A percentile compares a stretch with the other conserved stretches of the same genome.
phyloP scores from a whole-genome alignment of 2,329 filamentous ascomycete genomes.

The Colletotrichum phormii region DNA sequence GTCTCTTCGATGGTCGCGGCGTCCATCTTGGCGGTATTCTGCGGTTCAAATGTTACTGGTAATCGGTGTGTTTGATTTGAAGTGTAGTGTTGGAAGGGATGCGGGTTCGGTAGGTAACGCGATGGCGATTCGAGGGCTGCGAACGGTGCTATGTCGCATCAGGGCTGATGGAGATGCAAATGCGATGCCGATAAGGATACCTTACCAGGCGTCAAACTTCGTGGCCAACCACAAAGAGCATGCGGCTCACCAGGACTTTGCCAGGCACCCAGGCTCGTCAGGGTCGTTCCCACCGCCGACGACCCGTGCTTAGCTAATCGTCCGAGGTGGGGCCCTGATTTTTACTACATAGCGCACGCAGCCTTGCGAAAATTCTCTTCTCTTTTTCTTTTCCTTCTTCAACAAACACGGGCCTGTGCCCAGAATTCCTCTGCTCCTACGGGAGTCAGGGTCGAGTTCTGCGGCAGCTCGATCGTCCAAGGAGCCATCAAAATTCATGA shows the following conservation, averaged over 20 bases:
- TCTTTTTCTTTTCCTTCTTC: conserved; percentile 50
- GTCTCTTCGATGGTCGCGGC: conserved; percentile 89
- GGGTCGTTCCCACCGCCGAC: conserved; percentile 3
- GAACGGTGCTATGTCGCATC: background rate
- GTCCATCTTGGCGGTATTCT: conserved; percentile 59
- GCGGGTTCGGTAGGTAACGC: background rate
- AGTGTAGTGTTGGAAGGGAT: background rate
- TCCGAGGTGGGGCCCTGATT: conserved; percentile 16
- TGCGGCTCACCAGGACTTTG: conserved; percentile 19
- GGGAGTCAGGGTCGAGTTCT: conserved; percentile 80
- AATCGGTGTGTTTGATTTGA: too few species aligned
- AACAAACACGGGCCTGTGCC: conserved; percentile 84
- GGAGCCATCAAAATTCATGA: conserved; percentile 82
- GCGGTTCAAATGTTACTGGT: background rate
- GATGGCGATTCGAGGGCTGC: background rate
- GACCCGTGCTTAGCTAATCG: conserved; percentile 28
- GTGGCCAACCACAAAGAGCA: conserved; percentile 33
- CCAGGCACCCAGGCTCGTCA: background rate
- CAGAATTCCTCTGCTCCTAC: conserved; percentile 76
- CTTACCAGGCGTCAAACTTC: conserved; percentile 13
- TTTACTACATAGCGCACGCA: conserved; percentile 34
- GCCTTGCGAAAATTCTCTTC: conserved; percentile 38
- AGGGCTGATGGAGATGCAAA: background rate
- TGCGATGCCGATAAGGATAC: background rate
- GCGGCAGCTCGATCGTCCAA: conserved; percentile 85